Conservation (phyloP, 2,329 filamentous ascomycete genomes). For the Davidsoniella eucalypti region DNA sequence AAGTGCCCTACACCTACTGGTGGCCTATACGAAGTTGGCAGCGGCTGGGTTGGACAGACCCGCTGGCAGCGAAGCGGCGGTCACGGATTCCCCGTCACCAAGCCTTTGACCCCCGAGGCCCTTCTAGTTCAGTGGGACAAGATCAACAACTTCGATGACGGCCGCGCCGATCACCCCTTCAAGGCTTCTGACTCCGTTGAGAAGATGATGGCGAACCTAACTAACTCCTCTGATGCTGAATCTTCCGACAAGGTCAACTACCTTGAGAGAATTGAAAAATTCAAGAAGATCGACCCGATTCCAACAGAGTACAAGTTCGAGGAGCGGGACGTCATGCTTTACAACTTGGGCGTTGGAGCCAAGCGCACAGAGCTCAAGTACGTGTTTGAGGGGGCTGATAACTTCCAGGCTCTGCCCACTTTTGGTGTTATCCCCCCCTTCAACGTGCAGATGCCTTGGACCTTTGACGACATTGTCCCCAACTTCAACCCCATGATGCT, state of each 20-base stretch:
- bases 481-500: constrained; percentile 99
- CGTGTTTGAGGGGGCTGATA: constrained; percentile 76
- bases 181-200: constrained; percentile 60
- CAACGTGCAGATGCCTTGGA: constrained; percentile 65
- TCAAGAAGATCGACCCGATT: constrained; percentile 51
- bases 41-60: constrained; percentile 80
- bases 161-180: constrained; percentile 71
- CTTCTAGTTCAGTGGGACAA: constrained; percentile 59
- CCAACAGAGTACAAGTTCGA: constrained; percentile 69
- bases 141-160: constrained; percentile 77
- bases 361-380: constrained; percentile 77
- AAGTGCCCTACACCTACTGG: constrained; percentile 75
- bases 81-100: constrained; percentile 79
- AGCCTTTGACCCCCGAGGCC: constrained; percentile 67
- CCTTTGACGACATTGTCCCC: constrained; percentile 66
- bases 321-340: constrained; percentile 80
- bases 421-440: constrained; percentile 95
- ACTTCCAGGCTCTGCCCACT: constrained; percentile 90
- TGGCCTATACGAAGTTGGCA: constrained; percentile 83
- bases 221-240: constrained; percentile 51
- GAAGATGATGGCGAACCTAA: constrained; percentile 66
- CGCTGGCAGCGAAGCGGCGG: constrained; percentile 89
- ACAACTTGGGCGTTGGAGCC: constrained; percentile 87
- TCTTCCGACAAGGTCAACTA: constrained; percentile 43
- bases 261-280: constrained; percentile 58